Evolutionary conservation across 73 alveolate species (phyloP), one percentile per base, ranked within the genome.

Genomic region (Paramecium octaurelia): DNA sequence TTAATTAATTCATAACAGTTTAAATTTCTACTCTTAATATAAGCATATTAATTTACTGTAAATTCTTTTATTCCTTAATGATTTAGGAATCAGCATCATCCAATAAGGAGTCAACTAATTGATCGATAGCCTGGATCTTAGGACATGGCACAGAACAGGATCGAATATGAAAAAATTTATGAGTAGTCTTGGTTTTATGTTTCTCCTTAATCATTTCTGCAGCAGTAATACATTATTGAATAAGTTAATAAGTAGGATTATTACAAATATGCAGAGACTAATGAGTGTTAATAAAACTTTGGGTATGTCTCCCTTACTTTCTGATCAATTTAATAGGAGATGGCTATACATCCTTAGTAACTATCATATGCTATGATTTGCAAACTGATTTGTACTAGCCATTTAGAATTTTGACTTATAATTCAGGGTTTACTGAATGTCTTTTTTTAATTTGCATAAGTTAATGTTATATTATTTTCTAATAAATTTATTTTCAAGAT

Each of bases 101-200:
- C n/a, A 80, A 24, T 36, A 80, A 14, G n/a, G 84, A 27, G 9
- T 64, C 84, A 27, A 64, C 0, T 27, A 64, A 16, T 12, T 64
- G 42, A 14, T 64, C 27, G 4, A 64, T 64, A 24, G 42, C 31
- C 29, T 64, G 54, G 3, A 64, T 64, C 46, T 64, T 64, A 12
- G 84, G 84, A 34, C 84, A 64, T 10, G 91, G 91, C 1, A 20
- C 14, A 24, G 91, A 42, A 42, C 91, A 80, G 10, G 70, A 80
- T 80, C 91, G 70, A 44, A 80, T 31, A 80, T 80, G 91, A 23
- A 80, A 42, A 31, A 80, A 46, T 46, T 48, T 64, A 36, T 7
- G 46, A 40, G 59, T n/a, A 21, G 34, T 29, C 20, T 40, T 73
- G 50, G 34, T 73, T 36, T 21, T 73, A 40, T 40, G 87, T 34